These are phyloP conservation scores for Myxozyma vanderwaltii DNA, from an alignment of 805 yeast species.

Conservation along the genomic window DNA sequence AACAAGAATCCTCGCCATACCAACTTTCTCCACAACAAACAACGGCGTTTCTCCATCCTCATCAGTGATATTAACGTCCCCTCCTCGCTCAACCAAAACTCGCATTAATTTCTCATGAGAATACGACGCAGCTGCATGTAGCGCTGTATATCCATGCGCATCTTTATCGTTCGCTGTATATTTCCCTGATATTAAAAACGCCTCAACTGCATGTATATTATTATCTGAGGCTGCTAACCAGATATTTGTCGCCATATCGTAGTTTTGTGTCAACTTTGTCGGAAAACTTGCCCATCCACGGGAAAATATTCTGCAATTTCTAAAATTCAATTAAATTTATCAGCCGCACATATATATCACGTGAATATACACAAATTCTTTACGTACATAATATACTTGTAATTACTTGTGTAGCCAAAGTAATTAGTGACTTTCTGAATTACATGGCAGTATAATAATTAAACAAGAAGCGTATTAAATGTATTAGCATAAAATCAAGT, in stretches of 20 bases:
- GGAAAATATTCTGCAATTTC: too few species aligned
- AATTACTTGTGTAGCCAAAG: too few species aligned
- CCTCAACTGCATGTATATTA: constrained; percentile 59
- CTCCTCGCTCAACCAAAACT: constrained; percentile 60
- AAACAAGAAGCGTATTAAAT: too few species aligned
- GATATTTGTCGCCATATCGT: constrained; percentile 52
- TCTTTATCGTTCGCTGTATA: constrained; percentile 74
- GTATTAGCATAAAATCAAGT: too few species aligned
- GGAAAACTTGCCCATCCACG: too few species aligned
- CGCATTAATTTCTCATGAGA: constrained; percentile 71
- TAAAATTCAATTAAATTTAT: too few species aligned
- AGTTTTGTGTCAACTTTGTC: not conserved
- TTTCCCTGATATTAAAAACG: constrained; percentile 53
- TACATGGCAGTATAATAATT: too few species aligned
- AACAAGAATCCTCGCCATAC: constrained; percentile 65
- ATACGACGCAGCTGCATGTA: constrained; percentile 97
- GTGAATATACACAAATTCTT: too few species aligned
- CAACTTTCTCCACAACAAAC: constrained; percentile 79
- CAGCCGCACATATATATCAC: too few species aligned
- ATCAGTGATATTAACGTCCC: constrained; percentile 81
- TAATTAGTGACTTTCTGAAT: too few species aligned
- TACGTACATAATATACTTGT: too few species aligned
- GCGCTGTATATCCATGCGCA: constrained; percentile 92
- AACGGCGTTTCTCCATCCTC: constrained; percentile 93
- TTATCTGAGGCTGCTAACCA: constrained; percentile 97